These are phyloP conservation scores for Chaetomiaceae sp. DNA, from an alignment of 2,329 filamentous ascomycete species.

Conservation along the genomic window DNA sequence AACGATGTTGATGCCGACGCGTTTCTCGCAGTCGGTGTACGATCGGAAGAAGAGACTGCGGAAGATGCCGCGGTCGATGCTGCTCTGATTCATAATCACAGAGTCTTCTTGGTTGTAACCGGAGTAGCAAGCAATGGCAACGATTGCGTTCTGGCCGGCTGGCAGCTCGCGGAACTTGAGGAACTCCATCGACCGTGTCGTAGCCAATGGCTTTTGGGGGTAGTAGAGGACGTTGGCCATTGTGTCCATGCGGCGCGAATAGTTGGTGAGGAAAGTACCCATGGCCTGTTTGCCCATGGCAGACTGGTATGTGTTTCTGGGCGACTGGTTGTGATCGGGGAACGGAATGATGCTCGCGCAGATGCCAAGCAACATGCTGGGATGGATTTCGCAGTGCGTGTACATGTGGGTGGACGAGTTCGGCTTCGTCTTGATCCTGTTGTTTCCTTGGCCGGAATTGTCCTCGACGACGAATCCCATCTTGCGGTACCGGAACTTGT, in stretches of 20 bases:
- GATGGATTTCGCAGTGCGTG: slow-evolving; percentile 98
- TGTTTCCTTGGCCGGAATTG: slow-evolving; percentile 62
- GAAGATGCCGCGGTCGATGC: slow-evolving; percentile 95
- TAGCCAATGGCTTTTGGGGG: slow-evolving; percentile 93
- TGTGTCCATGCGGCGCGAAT: slow-evolving; percentile 94
- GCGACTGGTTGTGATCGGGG: slow-evolving; percentile 98
- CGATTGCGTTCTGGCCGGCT: slow-evolving; percentile 95
- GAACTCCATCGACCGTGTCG: slow-evolving; percentile 97
- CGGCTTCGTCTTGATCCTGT: slow-evolving; percentile 82
- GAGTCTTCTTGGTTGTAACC: slow-evolving; percentile 99
- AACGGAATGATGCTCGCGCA: slow-evolving; percentile 99
- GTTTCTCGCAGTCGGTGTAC: slow-evolving; percentile 96
- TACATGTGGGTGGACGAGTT: slow-evolving; percentile 87
- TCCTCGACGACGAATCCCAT: slow-evolving; percentile 60
- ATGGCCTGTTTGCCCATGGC: slow-evolving; percentile 99
- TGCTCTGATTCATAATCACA: slow-evolving; percentile 99
- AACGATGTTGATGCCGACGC: slow-evolving; percentile 85
- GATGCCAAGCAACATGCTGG: slow-evolving; percentile 97
- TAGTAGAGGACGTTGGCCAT: slow-evolving; percentile 99
- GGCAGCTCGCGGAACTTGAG: slow-evolving; percentile 96
- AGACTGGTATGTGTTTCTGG: slow-evolving; percentile 97
- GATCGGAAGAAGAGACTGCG: slow-evolving; percentile 96
- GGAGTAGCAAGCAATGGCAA: slow-evolving; percentile 94
- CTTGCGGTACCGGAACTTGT: slow-evolving; percentile 68
- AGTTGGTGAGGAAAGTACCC: slow-evolving; percentile 98